Evolutionary conservation across 2,329 filamentous ascomycete species (phyloP).

Genomic region (Beauveria bassiana): DNA sequence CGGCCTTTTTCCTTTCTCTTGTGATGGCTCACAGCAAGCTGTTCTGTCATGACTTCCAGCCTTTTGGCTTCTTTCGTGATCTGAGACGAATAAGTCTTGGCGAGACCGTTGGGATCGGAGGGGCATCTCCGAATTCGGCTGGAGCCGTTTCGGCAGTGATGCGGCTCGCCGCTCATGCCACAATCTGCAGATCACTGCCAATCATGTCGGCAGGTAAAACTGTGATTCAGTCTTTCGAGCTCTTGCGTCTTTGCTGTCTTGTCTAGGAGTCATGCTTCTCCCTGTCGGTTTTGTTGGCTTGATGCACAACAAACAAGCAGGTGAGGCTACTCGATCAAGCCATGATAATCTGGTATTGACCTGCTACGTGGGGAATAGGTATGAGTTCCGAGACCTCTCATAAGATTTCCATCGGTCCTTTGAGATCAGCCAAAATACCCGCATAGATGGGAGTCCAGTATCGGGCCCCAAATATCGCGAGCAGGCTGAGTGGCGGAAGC

Average conservation of each 20-base stretch:
- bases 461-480: too few relatives aligned
- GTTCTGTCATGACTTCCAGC: too few relatives aligned
- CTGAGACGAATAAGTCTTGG: too few relatives aligned
- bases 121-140: neutral
- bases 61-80: too few relatives aligned
- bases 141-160: neutral
- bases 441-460: neutral
- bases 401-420: too few relatives aligned
- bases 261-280: too few relatives aligned
- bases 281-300: neutral
- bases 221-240: neutral
- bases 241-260: neutral
- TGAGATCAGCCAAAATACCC: neutral
- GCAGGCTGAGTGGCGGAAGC: too few relatives aligned
- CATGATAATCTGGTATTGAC: neutral
- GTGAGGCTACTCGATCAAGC: neutral
- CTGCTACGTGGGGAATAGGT: neutral
- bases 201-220: neutral
- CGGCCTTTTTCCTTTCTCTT: too few relatives aligned
- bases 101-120: too few relatives aligned
- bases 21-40: too few relatives aligned
- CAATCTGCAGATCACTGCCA: neutral
- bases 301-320: neutral
- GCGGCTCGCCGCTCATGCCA: neutral
- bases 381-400: neutral